These are phyloP conservation scores for Candida ficus DNA, from an alignment of 805 yeast genomes.

Conservation along the genomic window DNA sequence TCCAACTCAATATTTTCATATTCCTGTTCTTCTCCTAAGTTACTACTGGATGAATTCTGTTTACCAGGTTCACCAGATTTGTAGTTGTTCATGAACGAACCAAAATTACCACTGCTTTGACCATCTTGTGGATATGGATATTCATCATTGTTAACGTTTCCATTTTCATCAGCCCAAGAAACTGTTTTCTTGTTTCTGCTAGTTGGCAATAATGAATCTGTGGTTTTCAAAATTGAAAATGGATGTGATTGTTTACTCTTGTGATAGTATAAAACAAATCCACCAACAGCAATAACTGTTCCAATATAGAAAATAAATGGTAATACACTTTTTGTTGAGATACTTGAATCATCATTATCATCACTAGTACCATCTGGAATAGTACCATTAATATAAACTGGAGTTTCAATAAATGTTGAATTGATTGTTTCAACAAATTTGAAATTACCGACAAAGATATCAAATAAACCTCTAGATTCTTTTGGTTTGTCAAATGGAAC, in stretches of 20 bases:
- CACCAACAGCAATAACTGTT: constrained; percentile 18
- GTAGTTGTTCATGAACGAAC: constrained; percentile 20
- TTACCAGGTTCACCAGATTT: constrained; percentile 13
- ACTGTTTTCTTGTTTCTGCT: constrained; percentile 26
- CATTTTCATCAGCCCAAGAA: constrained; percentile 33
- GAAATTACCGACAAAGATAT: constrained; percentile 31
- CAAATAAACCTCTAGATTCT: constrained; percentile 65
- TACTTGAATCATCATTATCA: constrained; percentile 6
- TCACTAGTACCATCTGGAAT: constrained; percentile 10
- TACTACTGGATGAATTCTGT: constrained; percentile 3
- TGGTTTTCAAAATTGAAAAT: constrained; percentile 18
- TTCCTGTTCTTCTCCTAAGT: constrained; percentile 4
- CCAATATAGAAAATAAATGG: constrained; percentile 22
- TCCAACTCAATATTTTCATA: constrained; percentile 21
- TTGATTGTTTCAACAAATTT: constrained; percentile 14
- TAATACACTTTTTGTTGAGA: constrained; percentile 14
- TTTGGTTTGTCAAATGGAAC: constrained; percentile 80
- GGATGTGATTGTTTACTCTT: constrained; percentile 13
- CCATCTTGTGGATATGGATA: constrained; percentile 5
- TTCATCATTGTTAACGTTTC: constrained; percentile 14
- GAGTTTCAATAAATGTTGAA: constrained; percentile 21
- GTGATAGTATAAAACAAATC: constrained; percentile 14
- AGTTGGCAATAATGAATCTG: constrained; percentile 9
- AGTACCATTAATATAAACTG: constrained; percentile 14
- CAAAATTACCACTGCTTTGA: constrained; percentile 6